phyloP scores from a whole-genome alignment of 2,329 filamentous ascomycete genomes.

The Penicillium occitanis region DNA sequence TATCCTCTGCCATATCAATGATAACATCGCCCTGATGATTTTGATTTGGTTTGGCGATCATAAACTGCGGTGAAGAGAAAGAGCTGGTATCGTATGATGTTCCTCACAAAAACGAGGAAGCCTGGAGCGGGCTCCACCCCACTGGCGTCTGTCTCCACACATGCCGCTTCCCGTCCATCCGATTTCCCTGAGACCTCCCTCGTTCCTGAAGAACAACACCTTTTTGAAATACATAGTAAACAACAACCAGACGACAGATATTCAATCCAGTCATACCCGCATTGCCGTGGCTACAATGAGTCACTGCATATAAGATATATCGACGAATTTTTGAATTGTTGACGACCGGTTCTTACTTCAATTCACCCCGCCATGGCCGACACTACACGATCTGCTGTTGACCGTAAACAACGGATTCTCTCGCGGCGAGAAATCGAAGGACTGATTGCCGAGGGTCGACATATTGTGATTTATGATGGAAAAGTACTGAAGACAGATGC shows the following conservation, averaged over 20 bases:
- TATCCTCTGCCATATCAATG: too few relatives aligned
- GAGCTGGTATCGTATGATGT: background rate
- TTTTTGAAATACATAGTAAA: background rate
- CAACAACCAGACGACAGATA: background rate
- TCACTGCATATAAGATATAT: background rate
- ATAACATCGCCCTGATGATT: too few relatives aligned
- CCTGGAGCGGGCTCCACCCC: background rate
- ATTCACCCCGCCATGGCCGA: constrained; percentile 15
- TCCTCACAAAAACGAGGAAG: background rate
- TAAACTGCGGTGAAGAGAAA: too few relatives aligned
- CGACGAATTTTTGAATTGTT: too few relatives aligned
- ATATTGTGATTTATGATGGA: constrained; percentile 76
- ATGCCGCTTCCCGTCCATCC: background rate
- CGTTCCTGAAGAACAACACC: background rate
- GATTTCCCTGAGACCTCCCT: background rate
- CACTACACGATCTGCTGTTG: constrained; percentile 20
- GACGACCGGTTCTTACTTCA: background rate
- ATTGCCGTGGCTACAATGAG: background rate
- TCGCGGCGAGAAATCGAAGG: constrained; percentile 70
- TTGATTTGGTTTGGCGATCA: too few relatives aligned
- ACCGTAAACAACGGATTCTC: constrained; percentile 52
- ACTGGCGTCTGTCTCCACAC: background rate
- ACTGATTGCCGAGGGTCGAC: constrained; percentile 76
- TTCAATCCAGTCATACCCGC: background rate
- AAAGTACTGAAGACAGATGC: constrained; percentile 83